Evolutionary conservation across 345 rosid species (phyloP), one percentile per base, ranked within the genome.

Genomic region (Psidium friedrichsthalianum): DNA sequence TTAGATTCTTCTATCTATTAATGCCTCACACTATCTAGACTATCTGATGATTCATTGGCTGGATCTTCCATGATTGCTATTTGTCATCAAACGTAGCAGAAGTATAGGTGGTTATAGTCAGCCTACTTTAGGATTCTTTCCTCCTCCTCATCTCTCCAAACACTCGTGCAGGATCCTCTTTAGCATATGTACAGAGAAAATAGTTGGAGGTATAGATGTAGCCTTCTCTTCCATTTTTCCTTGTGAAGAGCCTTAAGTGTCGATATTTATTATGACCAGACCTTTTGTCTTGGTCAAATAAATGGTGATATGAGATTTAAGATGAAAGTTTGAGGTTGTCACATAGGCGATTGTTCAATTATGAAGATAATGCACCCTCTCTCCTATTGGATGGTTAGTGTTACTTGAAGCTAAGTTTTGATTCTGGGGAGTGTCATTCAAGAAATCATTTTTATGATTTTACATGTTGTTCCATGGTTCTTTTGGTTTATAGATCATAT

Each of bases 81-180:
- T n/a, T n/a, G n/a, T n/a, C n/a, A n/a, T n/a, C n/a, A n/a, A n/a
- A n/a, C n/a, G n/a, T n/a, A n/a, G n/a, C n/a, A n/a, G n/a, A n/a
- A n/a, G n/a, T n/a, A n/a, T n/a, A n/a, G n/a, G n/a, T n/a, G n/a
- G n/a, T n/a, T n/a, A n/a, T n/a, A n/a, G n/a, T n/a, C n/a, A n/a
- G n/a, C 98, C 98, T 32, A 88, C 92, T 82, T 92, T 94, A 51
- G 88, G 92, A 85, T 93, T 94, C 89, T 95, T 95, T 85, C 99
- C 99, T 8, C 98, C 95, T 80, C 88, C n/a, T 90, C 86, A 91
- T 94, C 88, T 95, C 98, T 88, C 93, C 98, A 49, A 92, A 91
- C 82, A 95, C 98, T 74, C 94, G 92, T 89, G 94, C 94, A 16
- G 98, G 87, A 90, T 97, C 56, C 87, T 95, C 84, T 97, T 97